A percentile compares a stretch with the other conserved stretches of the same genome.
Evolutionary conservation across 345 rosid genomes (phyloP).

Genomic region (Cochlearia excelsa): DNA sequence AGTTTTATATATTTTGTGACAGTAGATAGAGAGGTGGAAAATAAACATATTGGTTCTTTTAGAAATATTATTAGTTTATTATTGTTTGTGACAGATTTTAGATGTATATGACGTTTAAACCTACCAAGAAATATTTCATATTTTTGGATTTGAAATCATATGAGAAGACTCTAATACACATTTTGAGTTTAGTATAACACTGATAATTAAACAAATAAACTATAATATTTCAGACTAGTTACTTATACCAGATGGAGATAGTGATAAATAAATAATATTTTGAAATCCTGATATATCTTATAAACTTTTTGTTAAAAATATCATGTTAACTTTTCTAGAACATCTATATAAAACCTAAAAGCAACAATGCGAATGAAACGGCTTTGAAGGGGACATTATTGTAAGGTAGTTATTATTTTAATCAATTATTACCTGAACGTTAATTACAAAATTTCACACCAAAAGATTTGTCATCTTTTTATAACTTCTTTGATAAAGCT

Average conservation of each 20-base stretch:
- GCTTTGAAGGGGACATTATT: slow-evolving; percentile 17
- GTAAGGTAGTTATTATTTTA: slow-evolving; percentile 24
- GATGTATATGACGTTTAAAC: background rate
- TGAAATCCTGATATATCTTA: background rate
- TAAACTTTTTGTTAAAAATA: too few species aligned
- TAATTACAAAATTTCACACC: slow-evolving; percentile 23
- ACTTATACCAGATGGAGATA: slow-evolving; percentile 8
- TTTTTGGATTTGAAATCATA: background rate
- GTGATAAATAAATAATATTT: background rate
- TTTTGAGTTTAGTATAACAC: background rate
- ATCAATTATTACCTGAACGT: slow-evolving; percentile 20
- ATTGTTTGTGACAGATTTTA: too few species aligned
- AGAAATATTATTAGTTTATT: too few species aligned
- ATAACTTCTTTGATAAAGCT: slow-evolving; percentile 28
- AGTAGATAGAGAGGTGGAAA: too few species aligned
- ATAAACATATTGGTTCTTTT: too few species aligned
- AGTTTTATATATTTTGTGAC: too few species aligned
- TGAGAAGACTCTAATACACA: background rate
- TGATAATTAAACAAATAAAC: background rate
- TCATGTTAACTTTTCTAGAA: slow-evolving; percentile 14
- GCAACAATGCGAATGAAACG: slow-evolving; percentile 12
- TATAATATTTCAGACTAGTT: background rate
- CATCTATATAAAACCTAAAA: background rate
- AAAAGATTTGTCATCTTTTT: slow-evolving; percentile 23
- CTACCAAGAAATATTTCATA: background rate